These are phyloP conservation scores for Pelargonium myrrhifolium DNA, from an alignment of 441 rosid genomes.

Conservation along the genomic window DNA sequence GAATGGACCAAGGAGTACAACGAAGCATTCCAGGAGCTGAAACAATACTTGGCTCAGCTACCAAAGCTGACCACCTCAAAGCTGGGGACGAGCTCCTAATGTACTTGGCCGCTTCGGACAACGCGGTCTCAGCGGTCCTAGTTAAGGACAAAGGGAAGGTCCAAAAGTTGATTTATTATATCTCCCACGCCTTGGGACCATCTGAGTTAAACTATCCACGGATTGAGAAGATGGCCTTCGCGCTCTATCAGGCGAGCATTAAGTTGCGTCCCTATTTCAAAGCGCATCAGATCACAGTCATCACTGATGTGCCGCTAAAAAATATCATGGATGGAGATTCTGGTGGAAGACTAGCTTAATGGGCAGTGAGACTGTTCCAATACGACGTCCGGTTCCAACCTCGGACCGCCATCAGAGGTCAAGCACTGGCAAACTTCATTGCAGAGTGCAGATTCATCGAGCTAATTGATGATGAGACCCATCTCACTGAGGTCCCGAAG, in stretches of 20 bases:
- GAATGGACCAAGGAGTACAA: too few species aligned
- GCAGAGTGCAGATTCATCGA: too few species aligned
- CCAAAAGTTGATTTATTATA: background rate
- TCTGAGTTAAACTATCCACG: background rate
- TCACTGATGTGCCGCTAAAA: background rate
- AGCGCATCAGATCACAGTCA: too few species aligned
- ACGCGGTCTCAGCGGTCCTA: background rate
- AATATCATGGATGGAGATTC: background rate
- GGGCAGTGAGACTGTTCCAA: too few species aligned
- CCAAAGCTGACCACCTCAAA: background rate
- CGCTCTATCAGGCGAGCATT: background rate
- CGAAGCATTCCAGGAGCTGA: too few species aligned
- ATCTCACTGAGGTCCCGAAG: too few species aligned
- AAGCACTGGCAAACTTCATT: too few species aligned
- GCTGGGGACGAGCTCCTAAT: background rate
- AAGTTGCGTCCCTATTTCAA: background rate
- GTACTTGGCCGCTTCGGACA: background rate
- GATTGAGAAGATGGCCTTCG: background rate
- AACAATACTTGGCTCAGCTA: background rate
- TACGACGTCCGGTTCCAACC: too few species aligned
- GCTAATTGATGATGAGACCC: too few species aligned
- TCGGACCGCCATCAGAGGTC: too few species aligned
- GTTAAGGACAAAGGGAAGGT: background rate
- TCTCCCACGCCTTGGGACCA: background rate
- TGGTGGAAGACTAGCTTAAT: background rate